Evolutionary conservation across 2,329 filamentous ascomycete genomes (phyloP), one percentile per base, ranked within the genome.

Genomic region (Paecilomyces formosus): DNA sequence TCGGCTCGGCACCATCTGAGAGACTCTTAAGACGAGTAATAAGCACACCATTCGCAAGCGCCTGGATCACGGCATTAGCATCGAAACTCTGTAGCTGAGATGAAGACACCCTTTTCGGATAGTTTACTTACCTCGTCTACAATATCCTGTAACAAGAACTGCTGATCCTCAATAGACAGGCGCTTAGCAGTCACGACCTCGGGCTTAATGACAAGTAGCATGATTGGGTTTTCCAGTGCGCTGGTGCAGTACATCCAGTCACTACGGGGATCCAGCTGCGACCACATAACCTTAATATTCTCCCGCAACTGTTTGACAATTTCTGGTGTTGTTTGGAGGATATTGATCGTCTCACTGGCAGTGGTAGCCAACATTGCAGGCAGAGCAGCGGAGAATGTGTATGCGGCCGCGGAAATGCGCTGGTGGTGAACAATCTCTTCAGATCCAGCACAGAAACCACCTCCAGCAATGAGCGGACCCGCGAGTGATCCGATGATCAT

Each of bases 401-500:
- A 99, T 0, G 93, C 88, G 1, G 90, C 86, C 3, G 93, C 90
- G 8, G 90, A 91, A 68, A 99, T 92, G 64, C 94, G 92, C 77
- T 99, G 94, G 71, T 99, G 94, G 73, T 95, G 90, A 18, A 97
- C 90, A 18, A 97, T 92, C 70, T 97, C 94, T 63, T 88, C 87
- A 45, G 88, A 88, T 18, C 92, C 93, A 15, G 93, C 92, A 72
- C 94, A 99, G 80, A 99, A 99, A 15, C 94, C 94, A 65, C 95
- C 94, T 57, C 92, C 93, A 9, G 90, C 92, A 70, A 93, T 94
- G 39, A 99, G 82, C 15, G 92, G 89, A 1, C 94, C 93, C 12
- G 93, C 87, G 53, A 99, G 85, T 35, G 91, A 96, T 51, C 95
- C 94, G 56, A 97, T 85, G 65, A 99, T 93, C 92, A 99, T 97